These are phyloP conservation scores for Dendrobium catenatum DNA, from an alignment of 106 monocot species.

Conservation along the genomic window DNA sequence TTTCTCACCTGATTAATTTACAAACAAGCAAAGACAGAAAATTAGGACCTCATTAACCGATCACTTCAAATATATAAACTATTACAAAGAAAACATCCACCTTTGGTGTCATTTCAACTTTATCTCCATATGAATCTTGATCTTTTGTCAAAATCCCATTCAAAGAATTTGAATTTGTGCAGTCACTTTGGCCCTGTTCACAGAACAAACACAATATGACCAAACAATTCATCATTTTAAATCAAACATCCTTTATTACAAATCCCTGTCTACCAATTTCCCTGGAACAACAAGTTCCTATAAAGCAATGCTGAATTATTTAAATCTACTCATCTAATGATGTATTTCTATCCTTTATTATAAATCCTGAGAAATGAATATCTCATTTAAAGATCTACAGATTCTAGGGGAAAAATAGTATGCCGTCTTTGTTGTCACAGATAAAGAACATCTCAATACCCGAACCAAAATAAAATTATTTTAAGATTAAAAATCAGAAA, in stretches of 20 bases:
- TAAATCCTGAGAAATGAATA: too few relatives aligned
- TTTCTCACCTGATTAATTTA: conserved; percentile 39
- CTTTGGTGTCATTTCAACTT: conserved; percentile 5
- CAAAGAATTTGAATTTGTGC: background rate
- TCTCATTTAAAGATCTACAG: too few relatives aligned
- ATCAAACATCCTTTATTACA: background rate
- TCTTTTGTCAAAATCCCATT: conserved; percentile 10
- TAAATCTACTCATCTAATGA: too few relatives aligned
- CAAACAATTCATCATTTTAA: background rate
- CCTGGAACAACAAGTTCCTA: too few relatives aligned
- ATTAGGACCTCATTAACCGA: background rate
- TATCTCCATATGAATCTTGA: background rate
- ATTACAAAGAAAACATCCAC: background rate
- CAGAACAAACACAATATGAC: background rate
- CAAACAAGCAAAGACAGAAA: background rate
- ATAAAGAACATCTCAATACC: too few relatives aligned
- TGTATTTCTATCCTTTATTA: too few relatives aligned
- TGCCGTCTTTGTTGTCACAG: too few relatives aligned
- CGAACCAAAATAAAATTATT: too few relatives aligned
- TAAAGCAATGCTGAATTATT: too few relatives aligned
- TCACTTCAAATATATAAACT: too few relatives aligned
- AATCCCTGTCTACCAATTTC: background rate
- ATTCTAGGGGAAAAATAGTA: too few relatives aligned
- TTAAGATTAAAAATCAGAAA: background rate
- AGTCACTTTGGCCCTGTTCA: background rate